Percentiles rank a stretch among this genome's conserved stretches.
Evolutionary conservation across 495 filamentous ascomycete species (phyloP).

Genomic region (Glonium stellatum): DNA sequence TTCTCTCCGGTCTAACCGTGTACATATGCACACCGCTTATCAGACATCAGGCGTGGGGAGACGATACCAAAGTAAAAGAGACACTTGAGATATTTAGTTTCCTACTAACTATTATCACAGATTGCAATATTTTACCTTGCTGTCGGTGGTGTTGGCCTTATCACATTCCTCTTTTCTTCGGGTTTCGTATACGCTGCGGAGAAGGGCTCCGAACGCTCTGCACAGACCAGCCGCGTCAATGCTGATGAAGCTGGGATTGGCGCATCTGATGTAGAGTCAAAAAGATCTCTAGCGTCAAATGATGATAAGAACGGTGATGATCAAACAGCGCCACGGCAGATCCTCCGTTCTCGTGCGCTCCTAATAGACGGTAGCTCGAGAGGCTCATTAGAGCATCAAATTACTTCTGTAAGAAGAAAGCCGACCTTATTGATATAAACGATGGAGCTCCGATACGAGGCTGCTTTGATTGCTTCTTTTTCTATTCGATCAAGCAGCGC

Average conservation of each 20-base stretch:
- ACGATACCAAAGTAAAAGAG: slow-evolving; percentile 7
- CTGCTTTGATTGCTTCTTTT: too few relatives aligned
- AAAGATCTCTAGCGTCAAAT: background rate
- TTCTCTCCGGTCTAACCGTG: slow-evolving; percentile 20
- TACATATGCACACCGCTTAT: slow-evolving; percentile 22
- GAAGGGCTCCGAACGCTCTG: slow-evolving; percentile 15
- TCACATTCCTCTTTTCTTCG: slow-evolving; percentile 17
- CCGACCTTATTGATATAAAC: background rate
- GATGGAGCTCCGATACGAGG: background rate
- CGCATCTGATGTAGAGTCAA: background rate
- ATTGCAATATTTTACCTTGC: slow-evolving; percentile 20
- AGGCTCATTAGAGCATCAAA: background rate
- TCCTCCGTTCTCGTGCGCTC: background rate
- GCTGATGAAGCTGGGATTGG: background rate
- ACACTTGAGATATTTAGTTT: background rate
- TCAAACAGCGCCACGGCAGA: background rate
- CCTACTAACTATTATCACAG: background rate
- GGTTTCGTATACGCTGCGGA: slow-evolving; percentile 22
- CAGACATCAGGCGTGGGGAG: slow-evolving; percentile 6
- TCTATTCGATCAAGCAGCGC: too few relatives aligned
- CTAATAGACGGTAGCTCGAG: background rate
- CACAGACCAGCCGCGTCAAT: slow-evolving; percentile 1
- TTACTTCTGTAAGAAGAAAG: background rate
- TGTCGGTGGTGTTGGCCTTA: slow-evolving; percentile 10
- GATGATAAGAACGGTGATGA: background rate